Evolutionary conservation across 306 rosid species (phyloP), one percentile per base, ranked within the genome.

Genomic region (Albizia julibrissin): DNA sequence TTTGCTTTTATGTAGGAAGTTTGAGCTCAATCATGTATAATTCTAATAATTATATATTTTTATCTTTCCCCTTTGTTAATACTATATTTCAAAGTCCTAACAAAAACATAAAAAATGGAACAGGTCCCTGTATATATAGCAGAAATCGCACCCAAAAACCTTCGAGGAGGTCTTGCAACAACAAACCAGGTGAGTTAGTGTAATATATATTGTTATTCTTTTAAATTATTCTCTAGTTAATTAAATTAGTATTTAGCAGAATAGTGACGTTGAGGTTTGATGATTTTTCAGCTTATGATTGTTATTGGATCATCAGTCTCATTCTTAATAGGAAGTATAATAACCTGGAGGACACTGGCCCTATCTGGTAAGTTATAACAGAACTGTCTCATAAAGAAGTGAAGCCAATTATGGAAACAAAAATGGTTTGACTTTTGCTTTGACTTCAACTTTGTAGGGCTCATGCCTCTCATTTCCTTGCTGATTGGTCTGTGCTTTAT

Each of bases 61-160:
- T 72, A 78, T 72, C 47, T 34, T 47, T 42, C 37, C 18, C 69
- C 76, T 78, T 71, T 13, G 49, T 27, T 26, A 52, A 40, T 34
- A 18, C 10, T 47, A 65, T 58, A 75, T 62, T 74, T 79, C 71
- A 34, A 37, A 34, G 31, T 64, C 42, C 62, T 80, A 77, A 74
- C 39, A 81, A 73, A 62, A 31, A 18, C 9, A 52, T 12, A 56
- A 71, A 69, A 62, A 47, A 2, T 81, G 77, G 75, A 82, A 78
- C 87, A 91, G 97, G 94, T 93, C 68, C 95, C 95, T 3, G 52
- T 93, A 22, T 93, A 93, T 65, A 93, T 93, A 83, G 95, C 91
- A 42, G 97, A 91, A 82, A 90, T 91, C 74, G 89, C 94, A 49
- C 95, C 95, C 0, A 93, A 91, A 87, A 86, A 91, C 88, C 88